Percentiles rank a stretch among this genome's conserved stretches.
Conservation (phyloP, 352 stramenopile species). For the Phytophthora citricola region DNA sequence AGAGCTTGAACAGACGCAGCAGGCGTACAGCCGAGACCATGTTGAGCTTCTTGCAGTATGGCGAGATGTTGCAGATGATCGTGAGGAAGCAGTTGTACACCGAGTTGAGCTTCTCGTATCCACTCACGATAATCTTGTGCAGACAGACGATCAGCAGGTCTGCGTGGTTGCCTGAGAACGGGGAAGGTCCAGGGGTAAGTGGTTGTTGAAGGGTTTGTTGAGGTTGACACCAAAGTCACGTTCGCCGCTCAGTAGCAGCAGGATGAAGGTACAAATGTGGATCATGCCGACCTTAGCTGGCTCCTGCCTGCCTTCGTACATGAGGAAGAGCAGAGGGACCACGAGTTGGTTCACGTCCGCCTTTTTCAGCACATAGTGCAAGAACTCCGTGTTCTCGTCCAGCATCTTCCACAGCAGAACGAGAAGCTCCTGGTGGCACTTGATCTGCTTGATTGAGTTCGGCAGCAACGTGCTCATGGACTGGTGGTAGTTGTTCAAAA, state of each 20-base stretch:
- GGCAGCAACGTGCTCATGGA: constrained; percentile 94
- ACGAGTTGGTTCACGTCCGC: constrained; percentile 94
- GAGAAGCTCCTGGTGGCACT: constrained; percentile 97
- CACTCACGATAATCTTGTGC: constrained; percentile 98
- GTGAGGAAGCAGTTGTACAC: constrained; percentile 99
- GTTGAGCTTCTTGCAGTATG: constrained; percentile 97
- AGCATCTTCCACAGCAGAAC: constrained; percentile 98
- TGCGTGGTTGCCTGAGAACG: constrained; percentile 96
- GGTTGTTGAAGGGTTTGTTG: constrained; percentile 96
- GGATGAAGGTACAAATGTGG: constrained; percentile 98
- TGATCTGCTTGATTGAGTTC: constrained; percentile 93
- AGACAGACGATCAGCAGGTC: constrained; percentile 97
- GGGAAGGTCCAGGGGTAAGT: constrained; percentile 95
- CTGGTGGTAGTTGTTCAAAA: constrained; percentile 98
- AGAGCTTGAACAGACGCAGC: constrained; percentile 98
- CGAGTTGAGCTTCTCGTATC: constrained; percentile 95
- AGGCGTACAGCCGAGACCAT: constrained; percentile 96
- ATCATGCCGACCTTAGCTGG: constrained; percentile 95
- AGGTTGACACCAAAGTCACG: constrained; percentile 97
- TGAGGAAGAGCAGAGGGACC: constrained; percentile 86
- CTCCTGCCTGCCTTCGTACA: constrained; percentile 96
- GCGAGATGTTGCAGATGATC: constrained; percentile 98
- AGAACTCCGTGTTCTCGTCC: constrained; percentile 97
- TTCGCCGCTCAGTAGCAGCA: constrained; percentile 97
- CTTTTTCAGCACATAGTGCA: constrained; percentile 94